Conservation (phyloP, 805 yeast genomes). For the Candida dajiaensis region DNA sequence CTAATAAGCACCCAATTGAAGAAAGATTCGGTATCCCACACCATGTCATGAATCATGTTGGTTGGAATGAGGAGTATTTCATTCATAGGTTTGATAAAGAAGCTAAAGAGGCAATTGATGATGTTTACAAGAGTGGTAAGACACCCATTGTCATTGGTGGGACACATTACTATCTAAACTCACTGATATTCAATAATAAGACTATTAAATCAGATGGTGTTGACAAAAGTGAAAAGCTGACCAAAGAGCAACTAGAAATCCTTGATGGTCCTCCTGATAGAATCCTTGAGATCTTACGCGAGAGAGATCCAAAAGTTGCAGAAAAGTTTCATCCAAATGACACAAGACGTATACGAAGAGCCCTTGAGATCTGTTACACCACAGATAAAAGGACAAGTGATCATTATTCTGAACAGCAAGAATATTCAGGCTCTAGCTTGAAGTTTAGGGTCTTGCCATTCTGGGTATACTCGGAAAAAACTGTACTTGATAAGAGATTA, state of each 20-base stretch:
- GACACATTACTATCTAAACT: constrained; percentile 87
- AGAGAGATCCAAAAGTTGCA: constrained; percentile 66
- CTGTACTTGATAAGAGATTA: constrained; percentile 51
- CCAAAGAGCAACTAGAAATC: constrained; percentile 32
- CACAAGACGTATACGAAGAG: constrained; percentile 67
- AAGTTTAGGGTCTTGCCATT: constrained; percentile 60
- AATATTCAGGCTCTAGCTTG: constrained; percentile 39
- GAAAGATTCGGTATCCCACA: constrained; percentile 76
- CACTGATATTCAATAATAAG: constrained; percentile 64
- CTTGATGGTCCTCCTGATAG: constrained; percentile 51
- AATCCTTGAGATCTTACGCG: constrained; percentile 41
- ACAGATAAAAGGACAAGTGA: constrained; percentile 69
- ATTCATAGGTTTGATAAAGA: constrained; percentile 75
- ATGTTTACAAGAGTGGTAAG: constrained; percentile 61
- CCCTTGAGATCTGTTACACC: constrained; percentile 68
- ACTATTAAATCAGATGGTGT: constrained; percentile 37
- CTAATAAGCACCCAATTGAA: constrained; percentile 84
- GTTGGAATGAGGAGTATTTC: constrained; percentile 76
- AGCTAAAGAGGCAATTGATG: constrained; percentile 55
- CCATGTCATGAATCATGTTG: constrained; percentile 80
- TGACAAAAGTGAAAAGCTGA: constrained; percentile 11
- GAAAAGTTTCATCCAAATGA: constrained; percentile 91
- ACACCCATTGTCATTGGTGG: constrained; percentile 92
- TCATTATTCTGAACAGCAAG: constrained; percentile 56
- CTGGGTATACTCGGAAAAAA: constrained; percentile 75